Conservation (phyloP, 176 grass and related monocot genomes). For the Alopecurus myosuroides region DNA sequence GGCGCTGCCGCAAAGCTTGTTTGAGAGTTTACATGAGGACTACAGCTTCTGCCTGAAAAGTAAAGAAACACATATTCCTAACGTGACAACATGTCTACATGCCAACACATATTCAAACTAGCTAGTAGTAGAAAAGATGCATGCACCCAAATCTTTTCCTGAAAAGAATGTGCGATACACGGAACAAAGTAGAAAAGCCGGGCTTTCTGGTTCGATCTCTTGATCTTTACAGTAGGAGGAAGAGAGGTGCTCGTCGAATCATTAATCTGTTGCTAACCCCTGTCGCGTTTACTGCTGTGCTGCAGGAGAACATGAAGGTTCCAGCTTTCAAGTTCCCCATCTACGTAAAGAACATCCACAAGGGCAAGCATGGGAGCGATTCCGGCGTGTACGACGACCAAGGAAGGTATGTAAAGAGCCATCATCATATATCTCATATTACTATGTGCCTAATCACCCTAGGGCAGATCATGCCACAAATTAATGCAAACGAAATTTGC, state of each 20-base stretch:
- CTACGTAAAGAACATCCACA: slow-evolving; percentile 68
- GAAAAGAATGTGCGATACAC: not conserved
- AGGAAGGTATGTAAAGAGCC: too few relatives aligned
- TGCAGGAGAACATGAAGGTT: slow-evolving; percentile 44
- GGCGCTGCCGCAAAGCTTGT: too few relatives aligned
- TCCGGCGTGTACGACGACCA: slow-evolving; percentile 56
- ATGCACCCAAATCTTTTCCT: not conserved
- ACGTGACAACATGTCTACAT: too few relatives aligned
- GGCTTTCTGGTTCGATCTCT: not conserved
- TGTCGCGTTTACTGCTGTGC: not conserved
- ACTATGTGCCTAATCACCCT: not conserved
- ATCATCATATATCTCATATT: not conserved
- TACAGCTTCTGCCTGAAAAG: too few relatives aligned
- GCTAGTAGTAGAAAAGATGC: not conserved
- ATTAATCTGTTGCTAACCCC: not conserved
- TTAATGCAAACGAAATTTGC: too few relatives aligned
- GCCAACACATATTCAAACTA: too few relatives aligned
- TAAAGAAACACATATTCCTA: too few relatives aligned
- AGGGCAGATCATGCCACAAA: too few relatives aligned
- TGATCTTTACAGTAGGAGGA: too few relatives aligned
- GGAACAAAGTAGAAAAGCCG: not conserved
- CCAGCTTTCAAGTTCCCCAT: slow-evolving; percentile 44
- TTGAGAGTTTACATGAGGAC: too few relatives aligned
- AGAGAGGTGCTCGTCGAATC: not conserved
- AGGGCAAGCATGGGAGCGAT: slow-evolving; percentile 72